Base-by-base conservation (phyloP, 306 rosid genomes). In the Pterocarpus santalinus region DNA sequence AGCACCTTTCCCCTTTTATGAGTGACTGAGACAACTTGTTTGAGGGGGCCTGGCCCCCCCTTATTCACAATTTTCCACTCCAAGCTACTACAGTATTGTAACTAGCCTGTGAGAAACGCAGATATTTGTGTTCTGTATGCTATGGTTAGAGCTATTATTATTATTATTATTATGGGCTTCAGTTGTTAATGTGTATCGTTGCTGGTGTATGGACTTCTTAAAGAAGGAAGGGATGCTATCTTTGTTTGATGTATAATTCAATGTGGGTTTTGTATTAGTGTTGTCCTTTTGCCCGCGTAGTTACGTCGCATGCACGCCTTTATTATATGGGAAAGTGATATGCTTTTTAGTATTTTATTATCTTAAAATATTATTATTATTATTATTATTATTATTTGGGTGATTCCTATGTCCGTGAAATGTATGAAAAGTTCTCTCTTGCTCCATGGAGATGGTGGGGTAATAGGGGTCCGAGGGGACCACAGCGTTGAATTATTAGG, bases 281-380 rank as follows among this genome's bases (percentile, higher is more conserved):
- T 85, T 87, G 94, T 90, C 90, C 5, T 83, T 83, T 81, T 82
- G 88, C 78, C 39, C 41, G 28, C 90, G 94, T 91, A 81, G 81
- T 85, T 75, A 84, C 86, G 84, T 91, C 86, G 92, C 97, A 88
- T 89, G 98, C 97, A 83, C 86, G 92, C 93, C 78, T 89, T 95
- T 88, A 93, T 88, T 79, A 79, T 61, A 65, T 65, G 84, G 67
- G 92, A 90, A 73, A 88, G 90, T 84, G 88, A 90, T 81, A 88
- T 79, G 75, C 41, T 56, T n/a, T 17, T 41, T 39, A 8, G 2
- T 14, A 22, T 44, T 13, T 56, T n/a, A 22, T 17, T 36, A 9
- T 47, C 4, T 63, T 22, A 30, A 75, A 32, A 43, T 6, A 10
- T 55, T 55, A 4, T 22, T 1, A 49, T 30, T 51, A 1, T 14